These are phyloP conservation scores for Xylaria scruposa DNA, from an alignment of 495 filamentous ascomycete genomes.

Conservation along the genomic window DNA sequence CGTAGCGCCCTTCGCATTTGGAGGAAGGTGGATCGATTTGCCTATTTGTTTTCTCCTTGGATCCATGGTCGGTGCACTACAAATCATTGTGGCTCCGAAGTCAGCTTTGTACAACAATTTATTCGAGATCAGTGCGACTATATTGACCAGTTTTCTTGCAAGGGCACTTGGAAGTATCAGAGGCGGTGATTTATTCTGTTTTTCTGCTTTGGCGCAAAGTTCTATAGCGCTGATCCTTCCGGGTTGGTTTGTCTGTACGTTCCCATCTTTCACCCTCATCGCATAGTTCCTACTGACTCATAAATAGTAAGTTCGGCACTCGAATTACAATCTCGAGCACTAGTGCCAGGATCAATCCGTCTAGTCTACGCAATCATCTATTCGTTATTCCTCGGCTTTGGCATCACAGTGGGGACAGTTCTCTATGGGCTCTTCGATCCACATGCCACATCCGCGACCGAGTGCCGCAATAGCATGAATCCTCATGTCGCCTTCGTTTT, in stretches of 20 bases:
- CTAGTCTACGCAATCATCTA: constrained; percentile 98
- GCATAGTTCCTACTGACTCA: constrained; percentile 24
- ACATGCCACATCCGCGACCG: constrained; percentile 74
- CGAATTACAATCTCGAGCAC: constrained; percentile 84
- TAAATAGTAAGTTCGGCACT: constrained; percentile 68
- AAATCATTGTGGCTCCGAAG: constrained; percentile 78
- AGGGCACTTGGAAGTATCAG: constrained; percentile 85
- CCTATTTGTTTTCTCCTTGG: constrained; percentile 88
- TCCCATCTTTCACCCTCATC: neutral
- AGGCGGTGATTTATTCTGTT: constrained; percentile 79
- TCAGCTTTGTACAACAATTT: constrained; percentile 87
- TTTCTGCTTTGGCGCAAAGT: constrained; percentile 88
- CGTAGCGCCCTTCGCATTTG: constrained; percentile 89
- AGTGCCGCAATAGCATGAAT: constrained; percentile 68
- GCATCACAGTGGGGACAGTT: constrained; percentile 91
- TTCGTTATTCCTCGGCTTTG: constrained; percentile 94
- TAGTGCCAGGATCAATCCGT: constrained; percentile 89
- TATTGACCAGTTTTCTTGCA: constrained; percentile 88
- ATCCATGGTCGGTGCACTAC: constrained; percentile 78
- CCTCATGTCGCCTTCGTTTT: constrained; percentile 73
- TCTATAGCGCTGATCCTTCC: constrained; percentile 92
- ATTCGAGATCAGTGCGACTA: constrained; percentile 87
- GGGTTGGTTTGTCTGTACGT: constrained; percentile 75
- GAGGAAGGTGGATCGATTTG: constrained; percentile 84
- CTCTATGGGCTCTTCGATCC: constrained; percentile 84